Base-by-base conservation (phyloP, 2,329 filamentous ascomycete species). In the Esteya vermicola region DNA sequence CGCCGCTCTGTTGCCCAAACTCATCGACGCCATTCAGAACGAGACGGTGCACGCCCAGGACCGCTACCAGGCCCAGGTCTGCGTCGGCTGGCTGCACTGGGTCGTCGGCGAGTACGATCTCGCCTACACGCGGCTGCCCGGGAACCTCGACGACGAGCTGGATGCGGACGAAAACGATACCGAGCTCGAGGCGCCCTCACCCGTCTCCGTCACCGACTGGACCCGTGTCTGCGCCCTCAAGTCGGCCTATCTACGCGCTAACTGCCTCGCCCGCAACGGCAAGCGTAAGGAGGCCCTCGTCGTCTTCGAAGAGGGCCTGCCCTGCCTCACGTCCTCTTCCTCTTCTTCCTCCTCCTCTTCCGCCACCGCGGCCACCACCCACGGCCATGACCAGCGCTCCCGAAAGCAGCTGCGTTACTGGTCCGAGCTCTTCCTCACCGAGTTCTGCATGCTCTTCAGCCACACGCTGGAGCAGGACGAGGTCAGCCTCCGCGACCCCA, bases 81-180 rank as follows among this genome's bases (percentile, higher is more conserved):
- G 85, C 57, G 58, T 89, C 33, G 86, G 79, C 40, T 93, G 86
- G 82, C 67, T 94, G 51, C 77, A 93, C 53, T 93, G 83, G 75
- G 73, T 77, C 9, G 59, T 81, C 39, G 77, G 75, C 26, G 81
- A 93, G 49, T 81, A 81, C 47, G 64, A 63, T 1, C 56, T 74
- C 32, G 78, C 80, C 28, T 59, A 72, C 32, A 61, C 63, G 27
- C 70, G 65, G 42, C 63, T 93, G 13, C 83, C 84, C 4, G 67
- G 65, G 43, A 71, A 75, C 47, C 65, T 84, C 38, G 68, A 70
- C 16, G 34, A 22, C 35, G 62, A 67, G 33, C 68, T 72, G 25
- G 62, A 74, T 30, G 56, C 77, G 41, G 67, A 70, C 35, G 61
- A 25, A 6, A 10, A 12, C n/a, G 21, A 30, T n/a, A n/a, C n/a